Conservation (phyloP, 2,329 filamentous ascomycete genomes). For the Microdochium paspali region DNA sequence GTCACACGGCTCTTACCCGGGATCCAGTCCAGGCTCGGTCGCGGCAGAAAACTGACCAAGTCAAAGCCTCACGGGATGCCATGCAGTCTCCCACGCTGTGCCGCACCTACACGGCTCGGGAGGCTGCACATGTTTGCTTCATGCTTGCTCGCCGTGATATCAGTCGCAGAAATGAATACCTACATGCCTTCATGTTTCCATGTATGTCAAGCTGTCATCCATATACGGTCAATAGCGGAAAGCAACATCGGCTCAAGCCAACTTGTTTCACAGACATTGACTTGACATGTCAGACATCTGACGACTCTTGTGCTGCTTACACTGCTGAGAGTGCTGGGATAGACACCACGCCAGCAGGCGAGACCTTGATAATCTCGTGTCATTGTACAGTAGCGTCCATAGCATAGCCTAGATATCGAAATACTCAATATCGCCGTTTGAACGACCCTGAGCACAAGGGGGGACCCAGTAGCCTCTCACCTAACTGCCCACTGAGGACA, state of each 20-base stretch:
- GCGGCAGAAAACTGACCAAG: not conserved
- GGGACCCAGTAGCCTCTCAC: too few species aligned
- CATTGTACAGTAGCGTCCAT: not conserved
- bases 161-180: too few species aligned
- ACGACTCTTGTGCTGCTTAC: not conserved
- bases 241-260: not conserved
- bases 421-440: not conserved
- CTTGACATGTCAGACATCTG: not conserved
- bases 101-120: not conserved
- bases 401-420: not conserved
- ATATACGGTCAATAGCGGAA: too few species aligned
- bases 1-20: too few species aligned
- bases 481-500: too few species aligned
- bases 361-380: not conserved
- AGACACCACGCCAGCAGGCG: not conserved
- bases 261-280: not conserved
- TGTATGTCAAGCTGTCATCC: too few species aligned
- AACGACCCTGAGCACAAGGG: not conserved
- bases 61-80: not conserved
- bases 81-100: not conserved
- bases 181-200: too few species aligned
- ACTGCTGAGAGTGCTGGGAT: not conserved
- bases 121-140: not conserved
- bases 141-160: not conserved
- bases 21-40: not conserved